Base-by-base conservation (phyloP, 2,329 filamentous ascomycete genomes). In the Cryphonectria radicalis region DNA sequence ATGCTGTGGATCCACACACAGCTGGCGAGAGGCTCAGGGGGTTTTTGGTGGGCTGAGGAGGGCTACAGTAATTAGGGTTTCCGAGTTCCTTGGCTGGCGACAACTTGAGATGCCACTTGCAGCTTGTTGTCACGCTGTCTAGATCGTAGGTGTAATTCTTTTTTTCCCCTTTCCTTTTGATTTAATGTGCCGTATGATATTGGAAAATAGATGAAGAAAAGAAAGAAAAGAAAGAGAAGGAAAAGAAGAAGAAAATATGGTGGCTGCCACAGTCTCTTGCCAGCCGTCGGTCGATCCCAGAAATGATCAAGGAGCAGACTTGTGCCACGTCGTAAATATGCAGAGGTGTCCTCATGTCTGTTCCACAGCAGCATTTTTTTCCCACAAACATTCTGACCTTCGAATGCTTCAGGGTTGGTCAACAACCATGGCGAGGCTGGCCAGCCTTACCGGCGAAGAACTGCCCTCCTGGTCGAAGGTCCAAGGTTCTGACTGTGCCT, bases 1-100 rank as follows among this genome's bases (percentile, higher is more conserved):
- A 37, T 42, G 55, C 53, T 43, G 17, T 22, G 53, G 65, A 67
- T 57, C 65, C 65, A 59, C 65, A 40, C 17, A 37, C 37, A 22
- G 14, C 35, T 63, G 35, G 60, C n/a, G 11, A 17, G 40, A 28
- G 40, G 42, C 63, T 37, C 63, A 50, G 63, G 63, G 63, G 63
- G 43, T 4, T 25, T 4, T 25, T 40, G 19, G 43, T 42, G 40
- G 40, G n/a, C 7, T 42, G 40, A 22, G 40, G 14, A 43, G 32
- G 11, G 59, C n/a, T 32, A n/a, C n/a, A n/a, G n/a, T n/a, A 19
- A 59, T 32, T 59, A 59, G 55, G 53, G 55, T 32, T 32, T 50
- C 10, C 19, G n/a, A 35, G 55, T 19, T 14, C 32, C 28, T 35
- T 28, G 55, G 14, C 5, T 6, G 19, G 8, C 37, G 37, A n/a